These are phyloP conservation scores for Mortierella sp. DNA, from an alignment of 371 early-diverging fungal species.

Conservation along the genomic window DNA sequence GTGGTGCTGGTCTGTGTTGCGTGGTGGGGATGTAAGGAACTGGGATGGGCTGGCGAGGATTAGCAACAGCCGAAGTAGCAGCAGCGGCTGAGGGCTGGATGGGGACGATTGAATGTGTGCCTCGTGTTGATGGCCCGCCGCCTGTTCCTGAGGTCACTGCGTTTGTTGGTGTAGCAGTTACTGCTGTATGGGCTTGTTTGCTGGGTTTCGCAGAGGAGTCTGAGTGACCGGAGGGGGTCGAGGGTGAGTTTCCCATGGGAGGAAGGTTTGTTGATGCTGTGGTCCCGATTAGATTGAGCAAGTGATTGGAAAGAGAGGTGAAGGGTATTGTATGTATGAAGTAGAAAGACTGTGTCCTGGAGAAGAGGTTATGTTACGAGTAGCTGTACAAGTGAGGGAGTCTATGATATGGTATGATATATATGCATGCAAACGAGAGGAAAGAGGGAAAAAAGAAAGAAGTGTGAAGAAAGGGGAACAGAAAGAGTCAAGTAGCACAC, in stretches of 20 bases:
- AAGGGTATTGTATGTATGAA: background rate
- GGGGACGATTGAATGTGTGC: conserved; percentile 41
- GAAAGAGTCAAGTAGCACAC: no score
- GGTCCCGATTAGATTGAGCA: background rate
- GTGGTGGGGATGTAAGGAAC: conserved; percentile 4
- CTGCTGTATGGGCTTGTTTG: conserved; percentile 16
- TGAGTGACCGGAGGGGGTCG: conserved; percentile 24
- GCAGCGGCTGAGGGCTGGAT: conserved; percentile 21
- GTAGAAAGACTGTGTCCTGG: no score
- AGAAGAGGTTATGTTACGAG: no score
- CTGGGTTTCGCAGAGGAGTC: conserved; percentile 4
- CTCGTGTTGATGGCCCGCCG: conserved; percentile 21
- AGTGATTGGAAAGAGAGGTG: background rate
- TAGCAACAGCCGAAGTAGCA: background rate
- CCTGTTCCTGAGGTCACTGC: conserved; percentile 19
- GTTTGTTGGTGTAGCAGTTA: background rate
- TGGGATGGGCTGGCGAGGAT: background rate
- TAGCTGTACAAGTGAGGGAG: no score
- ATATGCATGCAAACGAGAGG: no score
- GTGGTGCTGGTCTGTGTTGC: conserved; percentile 11
- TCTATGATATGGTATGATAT: no score
- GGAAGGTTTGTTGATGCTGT: no score
- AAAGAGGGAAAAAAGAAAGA: no score
- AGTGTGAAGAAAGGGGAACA: no score
- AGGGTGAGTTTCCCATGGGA: conserved; percentile 50